phyloP scores from a whole-genome alignment of 2,329 filamentous ascomycete genomes.

The Colletotrichum musicola region DNA sequence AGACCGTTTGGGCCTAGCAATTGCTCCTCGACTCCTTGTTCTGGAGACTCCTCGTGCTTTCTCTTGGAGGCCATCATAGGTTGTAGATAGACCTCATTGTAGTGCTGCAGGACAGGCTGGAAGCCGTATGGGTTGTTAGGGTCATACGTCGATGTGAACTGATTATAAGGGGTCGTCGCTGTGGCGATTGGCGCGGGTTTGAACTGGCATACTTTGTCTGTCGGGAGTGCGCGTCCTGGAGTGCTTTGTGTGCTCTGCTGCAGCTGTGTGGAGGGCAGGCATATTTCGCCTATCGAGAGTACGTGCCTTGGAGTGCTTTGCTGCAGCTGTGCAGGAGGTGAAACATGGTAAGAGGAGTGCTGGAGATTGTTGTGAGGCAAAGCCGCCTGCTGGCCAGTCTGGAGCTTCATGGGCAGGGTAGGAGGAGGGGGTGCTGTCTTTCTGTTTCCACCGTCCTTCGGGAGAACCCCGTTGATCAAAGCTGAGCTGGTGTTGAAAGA shows the following conservation, averaged over 20 bases:
- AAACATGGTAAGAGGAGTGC: too few relatives aligned
- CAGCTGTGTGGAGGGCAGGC: too few relatives aligned
- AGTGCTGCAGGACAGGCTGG: constrained; percentile 22
- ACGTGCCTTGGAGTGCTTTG: too few relatives aligned
- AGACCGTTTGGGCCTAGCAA: background rate
- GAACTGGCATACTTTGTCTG: too few relatives aligned
- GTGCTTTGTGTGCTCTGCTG: too few relatives aligned
- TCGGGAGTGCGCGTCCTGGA: too few relatives aligned
- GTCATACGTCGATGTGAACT: background rate
- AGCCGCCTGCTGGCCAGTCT: too few relatives aligned
- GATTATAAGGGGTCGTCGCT: background rate
- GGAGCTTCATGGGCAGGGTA: too few relatives aligned
- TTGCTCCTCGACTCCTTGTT: background rate
- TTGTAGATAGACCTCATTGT: background rate
- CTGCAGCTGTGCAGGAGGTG: too few relatives aligned
- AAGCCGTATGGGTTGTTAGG: constrained; percentile 15
- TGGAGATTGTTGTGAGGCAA: too few relatives aligned
- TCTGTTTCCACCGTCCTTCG: background rate
- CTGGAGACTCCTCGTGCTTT: background rate
- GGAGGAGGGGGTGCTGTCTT: background rate
- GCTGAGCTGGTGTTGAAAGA: background rate
- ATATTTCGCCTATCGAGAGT: too few relatives aligned
- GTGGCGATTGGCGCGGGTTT: background rate
- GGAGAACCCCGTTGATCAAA: background rate
- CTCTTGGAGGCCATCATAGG: background rate